Base-by-base conservation (phyloP, 2,329 filamentous ascomycete species). In the Epichloe hybrida region DNA sequence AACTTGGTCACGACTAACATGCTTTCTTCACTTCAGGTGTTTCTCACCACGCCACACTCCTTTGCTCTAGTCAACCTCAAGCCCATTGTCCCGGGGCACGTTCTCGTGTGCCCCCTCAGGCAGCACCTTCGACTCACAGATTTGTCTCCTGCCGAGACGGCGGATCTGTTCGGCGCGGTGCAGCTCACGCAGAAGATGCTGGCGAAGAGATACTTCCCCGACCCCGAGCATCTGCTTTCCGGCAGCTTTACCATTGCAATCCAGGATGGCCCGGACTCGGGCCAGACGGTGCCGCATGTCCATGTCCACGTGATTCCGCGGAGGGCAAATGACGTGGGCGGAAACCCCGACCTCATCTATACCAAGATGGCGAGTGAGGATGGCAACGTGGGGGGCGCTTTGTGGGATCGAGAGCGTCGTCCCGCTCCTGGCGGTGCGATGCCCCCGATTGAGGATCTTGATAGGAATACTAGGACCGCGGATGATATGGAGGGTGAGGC, bases 1-100 rank as follows among this genome's bases (percentile, higher is more conserved):
- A 3, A 9, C 8, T 17, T 31, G 27, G 8, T 9, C 27, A 11
- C 27, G 27, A 46, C 5, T 37, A 21, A 8, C 3, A 21, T 50
- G 23, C 46, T 21, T 21, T 50, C 47, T 40, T 13, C 7, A 17
- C 6, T 36, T 34, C 58, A 96, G 86, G 88, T 96, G 71, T 97
- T 97, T 72, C 80, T 94, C 67, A 74, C 75, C 57, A 95, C 90
- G 1, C 75, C 79, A 0, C 76, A 85, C 60, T 87, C 84, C 58
- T 96, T 89, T 71, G 89, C 88, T 50, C 76, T 97, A 55, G 90
- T 97, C 52, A 98, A 98, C 70, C 80, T 97, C 64, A 96, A 95
- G 69, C 93, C 93, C 23, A 79, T 98, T 38, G 77, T 96, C 2
- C 89, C 90, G 0, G 93, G 93, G 52, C 93, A 98, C 71, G 84